A percentile compares a stretch with the other conserved stretches of the same genome.
Evolutionary conservation across 2,329 filamentous ascomycete genomes (phyloP).

Genomic region (Xenoacremonium recifei): DNA sequence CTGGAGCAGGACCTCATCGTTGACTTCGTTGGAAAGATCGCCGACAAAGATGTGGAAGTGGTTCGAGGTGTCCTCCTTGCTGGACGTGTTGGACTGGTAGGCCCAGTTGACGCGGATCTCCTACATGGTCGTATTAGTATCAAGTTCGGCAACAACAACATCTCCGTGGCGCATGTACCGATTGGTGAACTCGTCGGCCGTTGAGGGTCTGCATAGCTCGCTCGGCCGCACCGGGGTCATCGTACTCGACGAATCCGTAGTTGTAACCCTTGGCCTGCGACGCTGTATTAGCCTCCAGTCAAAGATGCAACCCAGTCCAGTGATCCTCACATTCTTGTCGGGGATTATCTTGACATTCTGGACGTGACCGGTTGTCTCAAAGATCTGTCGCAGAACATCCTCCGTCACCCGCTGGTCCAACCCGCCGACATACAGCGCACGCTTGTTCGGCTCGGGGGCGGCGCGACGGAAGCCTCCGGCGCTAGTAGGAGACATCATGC

Average conservation of each 20-base stretch:
- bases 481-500: conserved; percentile 82
- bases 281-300: conserved; percentile 7
- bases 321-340: conserved; percentile 88
- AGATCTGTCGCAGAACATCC: conserved; percentile 94
- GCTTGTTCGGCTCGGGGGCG: conserved; percentile 97
- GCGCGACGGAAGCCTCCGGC: conserved; percentile 82
- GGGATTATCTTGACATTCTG: conserved; percentile 99
- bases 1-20: conserved; percentile 89
- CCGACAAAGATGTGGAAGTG: conserved; percentile 99
- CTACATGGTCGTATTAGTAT: conserved; percentile 45
- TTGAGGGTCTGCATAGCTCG: conserved; percentile 97
- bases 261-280: conserved; percentile 90
- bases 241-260: conserved; percentile 98
- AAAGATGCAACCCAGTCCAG: neutral
- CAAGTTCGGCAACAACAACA: conserved; percentile 6
- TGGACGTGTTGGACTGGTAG: conserved; percentile 91
- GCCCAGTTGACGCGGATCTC: conserved; percentile 99
- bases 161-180: conserved; percentile 54
- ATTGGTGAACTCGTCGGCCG: conserved; percentile 91
- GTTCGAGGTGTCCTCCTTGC: conserved; percentile 96
- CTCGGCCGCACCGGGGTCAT: conserved; percentile 94
- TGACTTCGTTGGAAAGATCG: conserved; percentile 96
- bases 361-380: conserved; percentile 97
- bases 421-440: conserved; percentile 92
- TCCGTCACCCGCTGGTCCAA: conserved; percentile 94